Base-by-base conservation (phyloP, 257 asterid genomes). In the Solanum medicagineum region DNA sequence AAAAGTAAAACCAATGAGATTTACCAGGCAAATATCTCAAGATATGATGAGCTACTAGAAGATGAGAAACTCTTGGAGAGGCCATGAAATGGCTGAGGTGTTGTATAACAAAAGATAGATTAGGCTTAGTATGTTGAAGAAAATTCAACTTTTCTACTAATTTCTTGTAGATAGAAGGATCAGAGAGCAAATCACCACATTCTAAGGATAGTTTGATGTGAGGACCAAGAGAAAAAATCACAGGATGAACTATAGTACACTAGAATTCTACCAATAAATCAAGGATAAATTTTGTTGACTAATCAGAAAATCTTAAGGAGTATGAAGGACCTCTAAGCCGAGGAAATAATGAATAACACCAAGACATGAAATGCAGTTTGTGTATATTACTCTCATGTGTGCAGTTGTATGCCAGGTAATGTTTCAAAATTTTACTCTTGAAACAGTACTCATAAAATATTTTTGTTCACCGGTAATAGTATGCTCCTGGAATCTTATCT, bases 371-470 rank as follows among this genome's bases (percentile, higher is more conserved):
- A 32, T 32, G 36, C 36, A 32, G 36, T 32, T 32, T 32, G 36
- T 32, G 36, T 32, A 32, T 32, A 4, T 32, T 32, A 32, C 36
- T 32, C 3, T 95, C 84, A 57, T 90, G 74, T 96, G 98, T 74
- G 95, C 94, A 60, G 99, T 95, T 74, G 89, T 85, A 2, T 98
- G 99, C 57, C 94, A 94, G 98, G 99, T 95, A 92, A 69, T n/a
- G 14, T n/a, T 8, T 51, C 12, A 81, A 3, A 81, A 54, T 3
- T 17, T 51, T 36, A 80, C 62, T 24, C 45, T 8, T 14, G 45
- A 7, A 7, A n/a, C 0, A 29, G 11, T 66, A 29, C 45, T 66
- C 22, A 3, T 32, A 15, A 9, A 12, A 66, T 45, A 29, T 32
- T 19, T 66, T 14, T 29, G 71, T 12, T 62, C 24, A 11, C 40